Evolutionary conservation across 2,329 filamentous ascomycete species (phyloP), one percentile per base, ranked within the genome.

Genomic region (Pseudogymnoascus sp.): DNA sequence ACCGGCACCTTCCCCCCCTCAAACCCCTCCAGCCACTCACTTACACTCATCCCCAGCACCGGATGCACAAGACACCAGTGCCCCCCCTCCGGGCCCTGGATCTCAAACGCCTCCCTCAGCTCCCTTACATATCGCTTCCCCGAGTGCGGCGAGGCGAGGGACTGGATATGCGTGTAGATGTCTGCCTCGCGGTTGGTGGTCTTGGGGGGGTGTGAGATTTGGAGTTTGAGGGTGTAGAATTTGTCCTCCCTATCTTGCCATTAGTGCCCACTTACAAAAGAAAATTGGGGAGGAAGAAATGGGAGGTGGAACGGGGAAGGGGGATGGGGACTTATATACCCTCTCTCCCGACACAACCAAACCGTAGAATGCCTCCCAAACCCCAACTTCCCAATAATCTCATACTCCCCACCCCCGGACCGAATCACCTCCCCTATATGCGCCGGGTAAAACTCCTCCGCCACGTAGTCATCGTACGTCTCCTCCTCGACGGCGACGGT

Each of bases 321-420:
- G 13, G 19, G 19, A 11, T 11, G n/a, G 6, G 38, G 10, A 0
- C 3, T 11, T 13, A 19, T 21, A 21, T 16, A 50, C 44, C 13
- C 24, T 29, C 14, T 6, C 13, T 78, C 75, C 29, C 68, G 72
- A 50, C 73, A 74, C 0, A 80, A 72, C 77, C 78, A 80, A 4
- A 77, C 74, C 0, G 77, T 79, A 1, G 77, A 78, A 44, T 66
- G 69, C 5, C 69, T 68, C 4, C 77, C 77, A 64, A 74, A 77
- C n/a, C 77, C 77, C 0, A 79, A 70, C 62, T 80, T 80, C 16
- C 71, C 72, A 13, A 78, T 68, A 24, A 50, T 29, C 24, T 29
- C 21, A 29, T 50, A 50, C 24, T 50, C 24, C 7, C 14, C 44
- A 24, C 2, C 7, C 1, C 14, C 14, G 3, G 44, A 29, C 14